phyloP scores from a whole-genome alignment of 2,329 filamentous ascomycete genomes.

The Penicillium sp. region DNA sequence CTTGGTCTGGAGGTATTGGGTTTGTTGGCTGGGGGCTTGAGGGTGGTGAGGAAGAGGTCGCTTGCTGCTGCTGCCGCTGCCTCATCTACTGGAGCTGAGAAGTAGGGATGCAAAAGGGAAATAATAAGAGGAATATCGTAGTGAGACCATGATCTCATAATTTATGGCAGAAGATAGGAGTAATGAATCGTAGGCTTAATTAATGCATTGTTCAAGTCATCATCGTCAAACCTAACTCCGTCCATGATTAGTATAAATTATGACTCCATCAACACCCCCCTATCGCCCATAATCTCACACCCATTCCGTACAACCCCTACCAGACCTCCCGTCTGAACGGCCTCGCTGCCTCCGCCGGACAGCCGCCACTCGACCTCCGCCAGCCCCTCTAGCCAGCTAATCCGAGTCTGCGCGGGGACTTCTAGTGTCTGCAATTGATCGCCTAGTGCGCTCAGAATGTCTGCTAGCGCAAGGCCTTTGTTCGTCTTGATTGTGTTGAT shows the following conservation, averaged over 20 bases:
- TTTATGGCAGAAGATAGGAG: neutral
- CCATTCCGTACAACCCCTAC: conserved; percentile 85
- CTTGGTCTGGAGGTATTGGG: conserved; percentile 53
- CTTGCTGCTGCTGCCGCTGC: conserved; percentile 1
- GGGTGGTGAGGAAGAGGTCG: conserved; percentile 53
- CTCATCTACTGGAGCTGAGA: neutral
- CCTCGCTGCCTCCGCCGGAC: conserved; percentile 80
- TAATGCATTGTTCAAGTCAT: neutral
- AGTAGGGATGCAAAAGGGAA: neutral
- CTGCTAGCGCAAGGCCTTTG: conserved; percentile 84
- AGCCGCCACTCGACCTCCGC: conserved; percentile 91
- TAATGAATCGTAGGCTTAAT: neutral
- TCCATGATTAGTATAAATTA: too few relatives aligned
- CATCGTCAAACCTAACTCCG: too few relatives aligned
- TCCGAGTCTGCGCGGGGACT: conserved; percentile 79
- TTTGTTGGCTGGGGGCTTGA: conserved; percentile 54
- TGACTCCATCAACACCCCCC: conserved; percentile 18
- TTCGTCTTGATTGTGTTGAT: conserved; percentile 82
- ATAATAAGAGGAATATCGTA: too few relatives aligned
- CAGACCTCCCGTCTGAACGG: conserved; percentile 85
- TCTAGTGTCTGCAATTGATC: conserved; percentile 80
- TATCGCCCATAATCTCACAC: conserved; percentile 65
- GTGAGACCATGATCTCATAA: too few relatives aligned
- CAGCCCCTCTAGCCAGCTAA: conserved; percentile 85
- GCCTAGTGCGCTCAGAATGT: conserved; percentile 82